Base-by-base conservation (phyloP, 345 rosid species). In the Nephelium lappaceum region DNA sequence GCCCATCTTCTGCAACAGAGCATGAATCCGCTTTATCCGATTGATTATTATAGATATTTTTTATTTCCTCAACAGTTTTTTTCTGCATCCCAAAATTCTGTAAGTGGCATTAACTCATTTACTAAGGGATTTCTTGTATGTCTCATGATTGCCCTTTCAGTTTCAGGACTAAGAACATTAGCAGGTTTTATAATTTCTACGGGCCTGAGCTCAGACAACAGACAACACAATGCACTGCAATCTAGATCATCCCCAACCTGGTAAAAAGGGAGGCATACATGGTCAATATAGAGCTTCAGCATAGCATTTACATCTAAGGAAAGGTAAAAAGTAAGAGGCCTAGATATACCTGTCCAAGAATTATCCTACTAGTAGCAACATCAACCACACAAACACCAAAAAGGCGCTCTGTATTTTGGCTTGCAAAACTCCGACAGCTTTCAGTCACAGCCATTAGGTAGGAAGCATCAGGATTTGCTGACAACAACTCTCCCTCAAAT, bases 181-280 rank as follows among this genome's bases (percentile, higher is more conserved):
- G 88, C 87, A 81, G 98, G 98, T 86, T 93, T 96, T 67, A 96
- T 91, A 67, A 96, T 89, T 89, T 96, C 99, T 77, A 93, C 99
- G 1, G 98, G 99, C 82, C 95, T 91, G 72, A 91, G 72, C 88
- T 96, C 95, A 74, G 98, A 87, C 77, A 96, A 87, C 69, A 96
- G 82, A 81, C 93, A 83, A 82, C 92, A 91, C 79, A 96, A 82
- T 16, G 84, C 88, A 84, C 90, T 90, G 86, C 98, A 94, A 72
- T 94, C 97, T 51, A 78, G 83, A 84, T 94, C 97, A 91, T 94
- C 99, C 58, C 25, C 84, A 83, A 96, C 87, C 99, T 96, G 89
- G 76, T 42, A 85, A 68, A 79, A 82, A 21, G 14, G 38, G 23
- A 74, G 83, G 71, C 61, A 71, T 10, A 43, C 1, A 3, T 19